Conservation (phyloP, 257 asterid genomes). For the Solanum etuberosum region DNA sequence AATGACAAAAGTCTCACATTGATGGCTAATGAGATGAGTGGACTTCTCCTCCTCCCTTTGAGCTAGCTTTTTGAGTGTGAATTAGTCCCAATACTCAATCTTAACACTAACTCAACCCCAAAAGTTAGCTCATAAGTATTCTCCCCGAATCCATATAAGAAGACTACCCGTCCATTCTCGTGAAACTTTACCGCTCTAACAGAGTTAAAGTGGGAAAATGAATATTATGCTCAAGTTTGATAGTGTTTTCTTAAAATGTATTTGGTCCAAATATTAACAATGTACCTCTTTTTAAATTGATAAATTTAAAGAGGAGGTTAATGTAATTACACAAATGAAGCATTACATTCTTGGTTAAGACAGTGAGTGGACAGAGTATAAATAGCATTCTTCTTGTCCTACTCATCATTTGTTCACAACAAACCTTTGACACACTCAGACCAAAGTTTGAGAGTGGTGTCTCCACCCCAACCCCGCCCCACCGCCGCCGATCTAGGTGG, state of each 20-base stretch:
- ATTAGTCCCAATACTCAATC: too few relatives aligned
- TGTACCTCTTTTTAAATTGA: background rate
- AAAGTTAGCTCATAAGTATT: background rate
- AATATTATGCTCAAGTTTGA: background rate
- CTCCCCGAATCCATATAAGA: background rate
- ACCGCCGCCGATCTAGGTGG: background rate
- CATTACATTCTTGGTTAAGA: background rate
- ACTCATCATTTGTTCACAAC: background rate
- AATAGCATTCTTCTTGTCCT: background rate
- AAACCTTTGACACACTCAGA: background rate
- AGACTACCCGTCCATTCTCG: too few relatives aligned
- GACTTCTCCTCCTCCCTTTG: background rate
- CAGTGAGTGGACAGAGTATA: background rate
- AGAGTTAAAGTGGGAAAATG: background rate
- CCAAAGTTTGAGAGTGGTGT: background rate
- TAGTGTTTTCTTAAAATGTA: background rate
- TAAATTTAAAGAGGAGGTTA: background rate
- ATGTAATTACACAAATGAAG: background rate
- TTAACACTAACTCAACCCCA: background rate
- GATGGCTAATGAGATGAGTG: background rate
- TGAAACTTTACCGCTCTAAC: too few relatives aligned
- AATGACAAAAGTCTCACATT: background rate
- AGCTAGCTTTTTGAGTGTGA: background rate
- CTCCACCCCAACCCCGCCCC: background rate
- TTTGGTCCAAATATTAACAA: background rate